phyloP scores from a whole-genome alignment of 2,329 filamentous ascomycete genomes.

The Clarireedia sp. region DNA sequence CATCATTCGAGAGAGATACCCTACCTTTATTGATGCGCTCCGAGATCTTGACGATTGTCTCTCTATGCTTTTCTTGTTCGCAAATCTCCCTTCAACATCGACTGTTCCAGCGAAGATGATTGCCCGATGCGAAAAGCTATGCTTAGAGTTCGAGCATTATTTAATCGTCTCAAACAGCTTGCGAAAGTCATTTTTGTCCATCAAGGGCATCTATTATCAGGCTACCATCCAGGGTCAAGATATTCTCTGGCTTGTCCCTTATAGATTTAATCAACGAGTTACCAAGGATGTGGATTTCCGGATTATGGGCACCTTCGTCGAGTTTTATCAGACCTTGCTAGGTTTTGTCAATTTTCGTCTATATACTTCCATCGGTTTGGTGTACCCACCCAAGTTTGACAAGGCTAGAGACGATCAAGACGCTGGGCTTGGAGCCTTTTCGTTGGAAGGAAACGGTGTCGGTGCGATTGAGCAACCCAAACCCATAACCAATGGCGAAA shows the following conservation, averaged over 20 bases:
- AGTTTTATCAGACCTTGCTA: slow-evolving; percentile 95
- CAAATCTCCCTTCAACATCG: slow-evolving; percentile 84
- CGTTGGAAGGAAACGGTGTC: slow-evolving; percentile 67
- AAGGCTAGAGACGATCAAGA: slow-evolving; percentile 77
- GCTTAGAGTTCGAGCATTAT: slow-evolving; percentile 96
- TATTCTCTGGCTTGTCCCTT: slow-evolving; percentile 92
- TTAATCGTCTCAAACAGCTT: slow-evolving; percentile 86
- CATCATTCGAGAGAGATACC: slow-evolving; percentile 96
- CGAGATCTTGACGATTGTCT: slow-evolving; percentile 93
- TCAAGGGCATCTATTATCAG: slow-evolving; percentile 99
- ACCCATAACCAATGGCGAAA: slow-evolving; percentile 43
- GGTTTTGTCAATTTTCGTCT: slow-evolving; percentile 94
- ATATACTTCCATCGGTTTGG: slow-evolving; percentile 83
- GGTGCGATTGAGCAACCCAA: slow-evolving; percentile 45
- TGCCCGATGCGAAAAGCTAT: slow-evolving; percentile 84
- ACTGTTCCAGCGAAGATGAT: slow-evolving; percentile 93
- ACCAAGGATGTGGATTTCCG: slow-evolving; percentile 94
- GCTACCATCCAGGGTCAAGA: slow-evolving; percentile 96
- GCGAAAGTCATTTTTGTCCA: slow-evolving; percentile 93
- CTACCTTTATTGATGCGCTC: slow-evolving; percentile 89
- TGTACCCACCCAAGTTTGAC: slow-evolving; percentile 95
- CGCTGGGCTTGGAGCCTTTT: slow-evolving; percentile 85
- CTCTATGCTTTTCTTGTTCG: slow-evolving; percentile 95
- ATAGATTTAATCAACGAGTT: slow-evolving; percentile 93
- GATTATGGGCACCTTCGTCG: slow-evolving; percentile 98